Evolutionary conservation across 768 basidiomycete species (phyloP), one percentile per base, ranked within the genome.

Genomic region (Royoungia palumana): DNA sequence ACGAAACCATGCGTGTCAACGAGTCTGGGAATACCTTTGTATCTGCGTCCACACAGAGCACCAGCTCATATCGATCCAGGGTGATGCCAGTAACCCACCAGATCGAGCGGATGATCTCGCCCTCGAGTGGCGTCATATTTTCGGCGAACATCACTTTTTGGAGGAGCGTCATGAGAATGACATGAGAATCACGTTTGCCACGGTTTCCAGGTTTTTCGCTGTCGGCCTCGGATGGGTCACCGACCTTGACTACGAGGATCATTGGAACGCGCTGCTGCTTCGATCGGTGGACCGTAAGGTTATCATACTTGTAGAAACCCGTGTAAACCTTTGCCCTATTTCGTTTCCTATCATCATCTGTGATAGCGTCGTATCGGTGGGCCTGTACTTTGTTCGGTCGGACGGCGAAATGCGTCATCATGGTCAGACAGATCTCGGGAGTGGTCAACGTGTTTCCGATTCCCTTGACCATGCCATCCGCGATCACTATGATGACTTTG

Each of bases 71-170:
- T 49, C 87, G 83, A 73, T 98, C 95, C 6, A 96, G 95, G 64
- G 87, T 89, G 51, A 99, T 84, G 24, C 96, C 96, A 14, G 94
- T 95, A 36, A 83, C 87, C 46, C 95, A 75, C 96, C 96, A 99
- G 19, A 98, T 75, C 44, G 92, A 85, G 70, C 98, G 98, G 83
- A 99, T 98, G 70, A 98, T 97, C 71, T 98, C 96, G 68, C 97
- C 97, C 73, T 98, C 96, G 66, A 99, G 94, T 46, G 91, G 95
- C 53, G 95, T 96, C 95, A 99, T 98, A 44, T 95, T 83, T 74
- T 99, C 96, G 70, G 98, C 96, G 59, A 98, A 98, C 94, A 98
- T 96, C 60, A 98, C 94, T 69, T 96, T 98, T 70, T 99, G 96
- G 65, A 98, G 75, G 78, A 98, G 97, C 19, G 80, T 79, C 96